These are phyloP conservation scores for Xylaria sp. DNA, from an alignment of 2,329 filamentous ascomycete species.

Conservation along the genomic window DNA sequence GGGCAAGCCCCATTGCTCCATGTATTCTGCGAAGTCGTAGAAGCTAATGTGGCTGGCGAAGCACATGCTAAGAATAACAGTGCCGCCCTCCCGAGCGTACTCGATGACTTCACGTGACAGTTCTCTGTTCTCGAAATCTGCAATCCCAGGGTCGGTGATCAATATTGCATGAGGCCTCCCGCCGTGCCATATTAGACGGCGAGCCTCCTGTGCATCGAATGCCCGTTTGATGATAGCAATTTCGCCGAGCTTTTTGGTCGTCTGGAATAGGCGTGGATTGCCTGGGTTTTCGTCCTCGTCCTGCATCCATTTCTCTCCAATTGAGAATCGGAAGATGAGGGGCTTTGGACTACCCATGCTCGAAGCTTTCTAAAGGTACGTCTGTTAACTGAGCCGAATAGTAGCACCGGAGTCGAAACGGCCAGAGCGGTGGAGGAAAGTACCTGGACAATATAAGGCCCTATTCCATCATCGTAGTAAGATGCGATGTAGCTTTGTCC, in stretches of 20 bases:
- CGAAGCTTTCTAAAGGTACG: background rate
- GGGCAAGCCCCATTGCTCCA: conserved; percentile 3
- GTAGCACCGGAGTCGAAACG: too few relatives aligned
- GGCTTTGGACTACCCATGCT: background rate
- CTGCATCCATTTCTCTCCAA: background rate
- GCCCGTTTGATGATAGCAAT: background rate
- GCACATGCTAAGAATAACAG: background rate
- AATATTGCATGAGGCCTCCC: conserved; percentile 2
- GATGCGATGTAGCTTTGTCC: too few relatives aligned
- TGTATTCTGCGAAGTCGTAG: conserved; percentile 1
- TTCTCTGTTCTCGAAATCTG: background rate
- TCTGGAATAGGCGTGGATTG: background rate
- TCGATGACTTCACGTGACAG: conserved; percentile 1
- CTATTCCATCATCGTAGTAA: too few relatives aligned
- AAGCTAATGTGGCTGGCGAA: background rate
- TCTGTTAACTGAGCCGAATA: too few relatives aligned
- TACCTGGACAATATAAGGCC: too few relatives aligned
- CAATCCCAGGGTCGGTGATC: conserved; percentile 3
- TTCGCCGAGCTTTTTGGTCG: conserved; percentile 3
- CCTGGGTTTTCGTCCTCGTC: background rate
- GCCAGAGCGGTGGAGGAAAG: too few relatives aligned
- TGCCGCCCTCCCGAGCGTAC: conserved; percentile 3
- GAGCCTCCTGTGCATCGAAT: background rate
- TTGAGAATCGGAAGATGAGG: conserved; percentile 7
- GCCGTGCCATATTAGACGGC: background rate